These are phyloP conservation scores for Botryosphaeria agaves DNA, from an alignment of 2,329 filamentous ascomycete species.

Conservation along the genomic window DNA sequence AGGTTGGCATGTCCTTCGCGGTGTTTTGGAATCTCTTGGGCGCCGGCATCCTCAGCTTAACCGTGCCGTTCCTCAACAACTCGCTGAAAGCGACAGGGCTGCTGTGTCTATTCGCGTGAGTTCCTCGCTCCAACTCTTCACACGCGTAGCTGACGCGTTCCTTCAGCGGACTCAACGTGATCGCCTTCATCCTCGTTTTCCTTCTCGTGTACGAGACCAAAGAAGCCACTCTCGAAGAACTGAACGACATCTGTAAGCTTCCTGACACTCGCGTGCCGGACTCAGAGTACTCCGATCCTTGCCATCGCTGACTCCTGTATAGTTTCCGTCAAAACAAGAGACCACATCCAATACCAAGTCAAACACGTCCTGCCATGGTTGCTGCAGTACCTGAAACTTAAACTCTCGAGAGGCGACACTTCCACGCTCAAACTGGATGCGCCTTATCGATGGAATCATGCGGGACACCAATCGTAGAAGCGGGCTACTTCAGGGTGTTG, in stretches of 20 bases:
- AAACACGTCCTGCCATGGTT: background rate
- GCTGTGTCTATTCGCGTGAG: background rate
- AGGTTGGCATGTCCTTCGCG: slow-evolving; percentile 8
- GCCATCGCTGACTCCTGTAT: background rate
- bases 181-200: slow-evolving; percentile 14
- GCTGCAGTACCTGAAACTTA: background rate
- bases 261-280: background rate
- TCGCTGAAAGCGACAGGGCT: background rate
- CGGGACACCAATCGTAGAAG: background rate
- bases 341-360: background rate
- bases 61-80: slow-evolving; percentile 10
- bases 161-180: slow-evolving; percentile 12
- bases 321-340: background rate
- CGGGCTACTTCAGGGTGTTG: too few species aligned
- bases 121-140: background rate
- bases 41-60: slow-evolving; percentile 11
- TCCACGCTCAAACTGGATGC: background rate
- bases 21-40: slow-evolving; percentile 14
- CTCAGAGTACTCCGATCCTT: background rate
- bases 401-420: too few species aligned
- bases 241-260: slow-evolving; percentile 11
- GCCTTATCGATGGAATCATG: background rate
- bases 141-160: slow-evolving; percentile 6
- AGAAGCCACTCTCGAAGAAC: slow-evolving; percentile 12
- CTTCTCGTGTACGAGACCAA: slow-evolving; percentile 15